Conservation (phyloP, 768 basidiomycete species). For the Leccinellum rugosiceps region DNA sequence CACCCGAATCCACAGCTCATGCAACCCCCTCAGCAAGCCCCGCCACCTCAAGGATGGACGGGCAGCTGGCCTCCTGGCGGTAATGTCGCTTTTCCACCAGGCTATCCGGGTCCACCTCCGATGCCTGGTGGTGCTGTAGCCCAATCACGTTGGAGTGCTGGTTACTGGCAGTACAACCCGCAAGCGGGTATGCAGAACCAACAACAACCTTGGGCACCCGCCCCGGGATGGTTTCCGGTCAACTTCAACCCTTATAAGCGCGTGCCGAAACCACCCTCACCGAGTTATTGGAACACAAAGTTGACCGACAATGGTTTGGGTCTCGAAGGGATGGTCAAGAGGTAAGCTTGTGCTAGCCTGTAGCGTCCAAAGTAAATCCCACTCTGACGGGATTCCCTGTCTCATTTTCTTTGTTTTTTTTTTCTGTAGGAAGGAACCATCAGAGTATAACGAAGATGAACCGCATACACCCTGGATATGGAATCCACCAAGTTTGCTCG, state of each 20-base stretch:
- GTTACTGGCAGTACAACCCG: constrained; percentile 52
- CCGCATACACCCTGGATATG: constrained; percentile 73
- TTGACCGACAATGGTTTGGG: constrained; percentile 63
- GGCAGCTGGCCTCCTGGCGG: constrained; percentile 36
- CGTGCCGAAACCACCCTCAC: constrained; percentile 54
- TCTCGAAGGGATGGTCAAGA: constrained; percentile 57
- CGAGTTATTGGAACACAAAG: constrained; percentile 59
- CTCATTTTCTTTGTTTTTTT: not conserved
- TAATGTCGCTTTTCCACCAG: constrained; percentile 30
- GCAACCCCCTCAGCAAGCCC: constrained; percentile 24
- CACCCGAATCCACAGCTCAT: constrained; percentile 34
- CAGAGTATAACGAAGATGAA: constrained; percentile 35
- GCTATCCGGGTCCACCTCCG: constrained; percentile 50
- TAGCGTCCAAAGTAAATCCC: not conserved
- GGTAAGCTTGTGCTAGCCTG: constrained; percentile 39
- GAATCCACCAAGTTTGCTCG: constrained; percentile 49
- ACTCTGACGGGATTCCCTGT: constrained; percentile 7
- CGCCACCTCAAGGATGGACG: constrained; percentile 33
- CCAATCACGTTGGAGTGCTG: constrained; percentile 47
- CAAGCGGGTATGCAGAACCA: constrained; percentile 26
- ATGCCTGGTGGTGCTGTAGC: constrained; percentile 47
- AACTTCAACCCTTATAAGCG: constrained; percentile 64
- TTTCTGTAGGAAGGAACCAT: constrained; percentile 23
- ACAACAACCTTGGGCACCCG: constrained; percentile 33
- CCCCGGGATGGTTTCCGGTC: constrained; percentile 28